These are phyloP conservation scores for Fusarium coffeatum DNA, from an alignment of 2,329 filamentous ascomycete genomes.

Conservation along the genomic window DNA sequence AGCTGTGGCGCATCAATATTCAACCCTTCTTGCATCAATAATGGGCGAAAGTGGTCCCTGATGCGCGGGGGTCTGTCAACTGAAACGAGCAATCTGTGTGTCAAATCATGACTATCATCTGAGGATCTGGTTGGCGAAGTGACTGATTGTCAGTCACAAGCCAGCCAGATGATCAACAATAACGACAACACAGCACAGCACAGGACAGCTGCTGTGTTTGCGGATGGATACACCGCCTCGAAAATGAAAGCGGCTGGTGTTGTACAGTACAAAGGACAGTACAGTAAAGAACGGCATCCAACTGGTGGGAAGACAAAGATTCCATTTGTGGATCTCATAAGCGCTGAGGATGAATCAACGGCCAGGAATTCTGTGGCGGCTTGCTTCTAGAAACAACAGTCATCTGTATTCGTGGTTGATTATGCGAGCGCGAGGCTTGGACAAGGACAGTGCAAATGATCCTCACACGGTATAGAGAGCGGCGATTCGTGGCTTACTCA, in stretches of 20 bases:
- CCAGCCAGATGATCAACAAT: conserved; percentile 29
- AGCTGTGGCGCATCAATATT: conserved; percentile 31
- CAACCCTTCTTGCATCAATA: conserved; percentile 33
- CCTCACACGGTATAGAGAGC: conserved; percentile 11
- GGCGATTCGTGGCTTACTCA: conserved; percentile 13
- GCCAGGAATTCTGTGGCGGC: conserved; percentile 34
- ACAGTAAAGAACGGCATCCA: conserved; percentile 5
- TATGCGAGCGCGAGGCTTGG: conserved; percentile 21
- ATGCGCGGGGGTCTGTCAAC: conserved; percentile 1
- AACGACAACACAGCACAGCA: conserved; percentile 1
- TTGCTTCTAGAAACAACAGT: conserved; percentile 36
- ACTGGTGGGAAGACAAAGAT: conserved; percentile 30
- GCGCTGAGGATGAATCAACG: conserved; percentile 30
- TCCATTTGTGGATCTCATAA: conserved; percentile 23
- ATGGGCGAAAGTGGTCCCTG: conserved; percentile 13
- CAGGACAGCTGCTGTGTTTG: background rate
- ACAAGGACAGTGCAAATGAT: conserved; percentile 20
- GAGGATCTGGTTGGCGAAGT: conserved; percentile 34
- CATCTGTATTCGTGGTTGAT: conserved; percentile 8
- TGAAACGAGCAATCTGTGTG: conserved; percentile 37
- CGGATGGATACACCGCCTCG: conserved; percentile 36
- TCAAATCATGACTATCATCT: conserved; percentile 33
- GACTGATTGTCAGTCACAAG: conserved; percentile 42
- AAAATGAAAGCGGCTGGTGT: conserved; percentile 30
- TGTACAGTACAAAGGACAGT: conserved; percentile 20